Evolutionary conservation across 192 early-diverging fungal genomes (phyloP).

Genomic region (Linnemannia hyalina): DNA sequence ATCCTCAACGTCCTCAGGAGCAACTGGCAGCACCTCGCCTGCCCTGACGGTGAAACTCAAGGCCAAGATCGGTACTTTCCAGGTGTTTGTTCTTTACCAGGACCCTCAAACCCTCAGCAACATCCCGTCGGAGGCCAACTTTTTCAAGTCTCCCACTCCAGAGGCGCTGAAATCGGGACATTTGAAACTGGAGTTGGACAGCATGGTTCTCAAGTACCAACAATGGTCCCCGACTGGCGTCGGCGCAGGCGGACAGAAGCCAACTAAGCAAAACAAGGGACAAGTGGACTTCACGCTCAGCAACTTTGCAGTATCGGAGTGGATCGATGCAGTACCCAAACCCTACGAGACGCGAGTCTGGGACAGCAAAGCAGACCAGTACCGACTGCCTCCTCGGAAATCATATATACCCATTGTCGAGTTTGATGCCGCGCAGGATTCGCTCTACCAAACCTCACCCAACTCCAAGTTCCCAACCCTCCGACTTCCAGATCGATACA

Average conservation of each 20-base stretch:
- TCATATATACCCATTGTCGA: constrained; percentile 51
- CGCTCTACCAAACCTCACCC: constrained; percentile 16
- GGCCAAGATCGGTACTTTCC: constrained; percentile 42
- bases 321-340: constrained; percentile 29
- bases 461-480: constrained; percentile 36
- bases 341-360: constrained; percentile 20
- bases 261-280: constrained; percentile 31
- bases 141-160: constrained; percentile 40
- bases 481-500: constrained; percentile 32
- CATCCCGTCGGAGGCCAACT: constrained; percentile 44
- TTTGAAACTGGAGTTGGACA: constrained; percentile 55
- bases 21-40: neutral
- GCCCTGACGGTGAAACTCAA: constrained; percentile 53
- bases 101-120: constrained; percentile 33
- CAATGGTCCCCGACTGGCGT: constrained; percentile 29
- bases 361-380: constrained; percentile 8
- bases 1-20: neutral
- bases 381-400: constrained; percentile 31
- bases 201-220: constrained; percentile 47
- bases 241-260: constrained; percentile 21
- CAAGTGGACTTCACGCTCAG: constrained; percentile 49
- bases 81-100: constrained; percentile 57
- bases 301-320: constrained; percentile 39
- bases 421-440: constrained; percentile 37
- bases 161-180: constrained; percentile 47